Evolutionary conservation across 2,329 filamentous ascomycete species (phyloP).

Genomic region (Calonectria hawksworthii): DNA sequence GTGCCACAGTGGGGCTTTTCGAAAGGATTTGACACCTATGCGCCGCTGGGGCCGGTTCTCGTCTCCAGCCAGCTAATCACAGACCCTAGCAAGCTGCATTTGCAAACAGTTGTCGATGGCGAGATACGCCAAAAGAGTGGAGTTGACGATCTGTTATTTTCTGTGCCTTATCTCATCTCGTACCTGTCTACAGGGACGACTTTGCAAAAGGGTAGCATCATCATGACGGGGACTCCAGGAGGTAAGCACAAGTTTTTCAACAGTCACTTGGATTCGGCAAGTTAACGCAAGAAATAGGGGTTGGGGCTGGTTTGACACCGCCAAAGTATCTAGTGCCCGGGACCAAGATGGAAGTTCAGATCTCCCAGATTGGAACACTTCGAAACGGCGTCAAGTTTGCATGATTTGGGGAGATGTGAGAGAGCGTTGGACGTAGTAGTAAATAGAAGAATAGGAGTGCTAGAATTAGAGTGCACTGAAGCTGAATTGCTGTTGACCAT

Average conservation of each 20-base stretch:
- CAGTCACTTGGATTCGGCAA: not conserved
- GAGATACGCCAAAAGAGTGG: conserved; percentile 59
- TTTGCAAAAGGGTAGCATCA: conserved; percentile 57
- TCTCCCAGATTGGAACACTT: conserved; percentile 57
- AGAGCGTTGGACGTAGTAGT: too few relatives aligned
- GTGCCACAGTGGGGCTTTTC: conserved; percentile 71
- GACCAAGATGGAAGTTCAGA: conserved; percentile 55
- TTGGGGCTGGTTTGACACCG: conserved; percentile 59
- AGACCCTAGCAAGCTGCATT: conserved; percentile 57
- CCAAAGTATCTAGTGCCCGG: conserved; percentile 55
- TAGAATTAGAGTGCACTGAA: too few relatives aligned
- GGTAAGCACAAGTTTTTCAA: conserved; percentile 42
- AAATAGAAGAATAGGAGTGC: not conserved
- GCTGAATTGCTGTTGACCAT: not conserved
- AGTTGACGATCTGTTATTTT: conserved; percentile 61
- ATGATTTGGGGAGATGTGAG: not conserved
- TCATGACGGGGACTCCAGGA: conserved; percentile 62
- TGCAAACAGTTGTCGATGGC: conserved; percentile 63
- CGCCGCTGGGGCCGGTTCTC: conserved; percentile 64
- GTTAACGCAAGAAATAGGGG: conserved; percentile 40
- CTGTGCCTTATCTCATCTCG: conserved; percentile 52
- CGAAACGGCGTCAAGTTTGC: conserved; percentile 51
- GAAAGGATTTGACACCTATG: conserved; percentile 70
- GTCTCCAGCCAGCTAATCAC: conserved; percentile 58
- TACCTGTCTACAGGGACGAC: conserved; percentile 59